Conservation (phyloP, 202 grass and related monocot species). For the Carex sylvatica region DNA sequence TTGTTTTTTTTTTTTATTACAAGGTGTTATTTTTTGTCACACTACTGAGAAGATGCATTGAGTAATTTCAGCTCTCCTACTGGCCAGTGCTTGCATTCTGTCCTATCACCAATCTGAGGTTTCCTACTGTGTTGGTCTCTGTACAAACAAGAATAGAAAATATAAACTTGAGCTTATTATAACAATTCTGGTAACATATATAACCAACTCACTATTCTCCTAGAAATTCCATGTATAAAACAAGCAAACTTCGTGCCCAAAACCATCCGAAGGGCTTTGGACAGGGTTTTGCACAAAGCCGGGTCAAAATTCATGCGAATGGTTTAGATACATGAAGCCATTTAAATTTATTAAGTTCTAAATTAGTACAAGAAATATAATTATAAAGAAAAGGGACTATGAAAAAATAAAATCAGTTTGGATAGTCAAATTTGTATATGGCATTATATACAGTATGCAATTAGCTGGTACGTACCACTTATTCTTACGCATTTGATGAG, state of each 20-base stretch:
- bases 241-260: background rate
- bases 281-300: too few relatives aligned
- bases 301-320: too few relatives aligned
- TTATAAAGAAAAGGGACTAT: background rate
- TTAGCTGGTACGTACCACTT: too few relatives aligned
- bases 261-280: too few relatives aligned
- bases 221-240: background rate
- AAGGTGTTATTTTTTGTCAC: background rate
- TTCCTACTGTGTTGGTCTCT: background rate
- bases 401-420: background rate
- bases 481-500: too few relatives aligned
- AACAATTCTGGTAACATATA: background rate
- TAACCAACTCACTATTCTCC: background rate
- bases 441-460: background rate
- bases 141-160: background rate
- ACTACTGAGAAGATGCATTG: background rate
- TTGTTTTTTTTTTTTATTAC: background rate
- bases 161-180: background rate
- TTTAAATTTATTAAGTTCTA: background rate
- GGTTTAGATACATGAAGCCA: too few relatives aligned
- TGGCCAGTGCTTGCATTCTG: background rate
- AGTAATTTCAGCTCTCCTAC: background rate
- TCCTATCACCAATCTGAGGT: background rate
- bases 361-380: background rate
- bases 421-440: background rate